phyloP scores from a whole-genome alignment of 495 filamentous ascomycete species.

The Aspergillus haitiensis region DNA sequence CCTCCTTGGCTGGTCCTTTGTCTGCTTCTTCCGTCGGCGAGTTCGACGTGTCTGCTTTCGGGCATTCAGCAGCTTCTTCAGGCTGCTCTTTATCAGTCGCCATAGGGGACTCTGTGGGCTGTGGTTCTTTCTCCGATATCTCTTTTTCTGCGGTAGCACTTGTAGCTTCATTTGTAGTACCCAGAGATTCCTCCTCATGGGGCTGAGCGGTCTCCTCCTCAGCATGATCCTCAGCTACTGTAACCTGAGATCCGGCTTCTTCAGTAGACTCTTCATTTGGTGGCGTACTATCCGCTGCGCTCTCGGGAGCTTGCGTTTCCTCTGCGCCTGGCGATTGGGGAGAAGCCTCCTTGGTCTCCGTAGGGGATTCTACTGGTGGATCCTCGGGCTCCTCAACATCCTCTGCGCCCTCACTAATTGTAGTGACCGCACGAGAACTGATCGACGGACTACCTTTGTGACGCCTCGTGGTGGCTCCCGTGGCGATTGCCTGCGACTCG shows the following conservation, averaged over 20 bases:
- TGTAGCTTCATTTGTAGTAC: neutral
- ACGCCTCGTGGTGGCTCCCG: slow-evolving; percentile 66
- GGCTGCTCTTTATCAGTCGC: no score
- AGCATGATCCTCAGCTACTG: slow-evolving; percentile 25
- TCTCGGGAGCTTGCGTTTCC: neutral
- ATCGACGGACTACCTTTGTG: slow-evolving; percentile 74
- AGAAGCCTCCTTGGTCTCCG: slow-evolving; percentile 14
- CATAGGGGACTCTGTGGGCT: neutral
- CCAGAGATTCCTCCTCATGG: slow-evolving; percentile 4
- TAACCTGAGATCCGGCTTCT: slow-evolving; percentile 23
- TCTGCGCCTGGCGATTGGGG: slow-evolving; percentile 10
- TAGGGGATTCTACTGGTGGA: neutral
- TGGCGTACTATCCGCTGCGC: neutral
- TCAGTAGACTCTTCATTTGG: slow-evolving; percentile 4
- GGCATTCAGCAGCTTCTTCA: slow-evolving; percentile 14
- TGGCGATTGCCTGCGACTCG: slow-evolving; percentile 46
- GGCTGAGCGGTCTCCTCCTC: slow-evolving; percentile 10
- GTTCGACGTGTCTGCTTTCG: slow-evolving; percentile 15
- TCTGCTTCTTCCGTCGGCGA: slow-evolving; percentile 21
- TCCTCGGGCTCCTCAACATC: slow-evolving; percentile 48
- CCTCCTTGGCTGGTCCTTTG: slow-evolving; percentile 13
- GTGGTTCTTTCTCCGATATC: neutral
- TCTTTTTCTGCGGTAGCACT: slow-evolving; percentile 1
- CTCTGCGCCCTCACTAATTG: slow-evolving; percentile 70
- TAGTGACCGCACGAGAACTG: slow-evolving; percentile 65